Evolutionary conservation across 2,329 filamentous ascomycete genomes (phyloP), one percentile per base, ranked within the genome.

Genomic region (Fusarium chuoi): DNA sequence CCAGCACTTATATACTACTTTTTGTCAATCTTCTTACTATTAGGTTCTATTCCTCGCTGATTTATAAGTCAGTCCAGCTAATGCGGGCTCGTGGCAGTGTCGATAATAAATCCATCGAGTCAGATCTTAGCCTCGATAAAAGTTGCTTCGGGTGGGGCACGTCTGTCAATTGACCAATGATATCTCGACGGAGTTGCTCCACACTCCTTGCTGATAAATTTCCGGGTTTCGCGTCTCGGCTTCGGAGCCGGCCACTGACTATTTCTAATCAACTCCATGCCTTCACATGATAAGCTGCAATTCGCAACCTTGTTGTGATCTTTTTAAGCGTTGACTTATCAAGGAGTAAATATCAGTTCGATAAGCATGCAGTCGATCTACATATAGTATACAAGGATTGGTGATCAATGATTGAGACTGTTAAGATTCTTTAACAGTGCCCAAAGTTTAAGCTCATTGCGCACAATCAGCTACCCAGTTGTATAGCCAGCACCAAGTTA

Each of bases 11-110:
- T 56, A 55, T 54, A 28, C 7, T 13, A 3, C 1, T n/a, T 30
- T 10, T 1, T 2, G 1, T 2, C 4, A 0, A 7, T 28, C 0
- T 15, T 4, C 2, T 2, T 24, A 4, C 52, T 39, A 7, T 10
- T 3, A 24, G 1, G 9, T 57, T 22, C 39, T 4, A 45, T 15
- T 45, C 3, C 22, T 15, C 2, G 5, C 30, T 57, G 39, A 58
- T 58, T 52, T 52, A 24, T 60, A 60, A 60, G 45, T 54, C 13
- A 41, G 17, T 22, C 22, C 3, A 1, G 22, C 13, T 35, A 18
- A 57, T 48, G 30, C 24, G 22, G 5, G 24, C n/a, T 54, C 24
- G 35, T 5, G 51, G 51, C 35, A 22, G 18, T 52, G 49, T 8
- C 17, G 17, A 26, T 52, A 18, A 22, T 24, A 0, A 12, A 26